Evolutionary conservation across 2,329 filamentous ascomycete genomes (phyloP), one percentile per base, ranked within the genome.

Genomic region (Aureobasidium sp.): DNA sequence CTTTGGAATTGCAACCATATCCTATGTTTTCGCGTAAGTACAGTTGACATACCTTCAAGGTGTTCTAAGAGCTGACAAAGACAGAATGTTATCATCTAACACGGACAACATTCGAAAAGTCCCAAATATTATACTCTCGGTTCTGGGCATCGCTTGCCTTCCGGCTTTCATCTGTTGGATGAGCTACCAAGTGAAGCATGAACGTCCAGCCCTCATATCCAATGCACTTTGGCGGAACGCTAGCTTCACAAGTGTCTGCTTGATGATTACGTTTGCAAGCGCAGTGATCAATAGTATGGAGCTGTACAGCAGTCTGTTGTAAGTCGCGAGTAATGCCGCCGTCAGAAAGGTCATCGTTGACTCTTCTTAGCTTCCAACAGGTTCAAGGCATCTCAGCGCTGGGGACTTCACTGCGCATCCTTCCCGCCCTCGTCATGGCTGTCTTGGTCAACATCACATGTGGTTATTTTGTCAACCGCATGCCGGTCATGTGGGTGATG

Each of bases 201-300:
- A 75, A 8, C 74, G 74, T 2, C 79, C 82, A 14, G 82, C 83
- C 0, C 69, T 88, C 7, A 85, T 88, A n/a, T 85, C 85, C 0
- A 87, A 87, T 68, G 78, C 78, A 0, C 71, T 87, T 0, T 87
- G 85, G 85, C 77, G 73, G 11, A 85, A 83, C 45, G 68, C 70
- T 0, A 70, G 79, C 6, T 87, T 87, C 66, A 79, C 81, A 0
- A 78, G 73, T 29, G 79, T 84, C 19, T 87, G 85, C 66, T 66
- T 80, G 2, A 66, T 66, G 44, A 71, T 77, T 3, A 70, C 76
- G 61, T 63, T 76, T 7, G 71, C 68, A 5, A 74, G 71, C 69
- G 74, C 73, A 5, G 77, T 74, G 0, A 73, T 70, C 11, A 75
- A 73, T 3, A 70, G 70, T 5, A 68, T 72, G 12, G 75, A 74